These are phyloP conservation scores for Alisma plantagoaquatica DNA, from an alignment of 106 monocot genomes.

Conservation along the genomic window DNA sequence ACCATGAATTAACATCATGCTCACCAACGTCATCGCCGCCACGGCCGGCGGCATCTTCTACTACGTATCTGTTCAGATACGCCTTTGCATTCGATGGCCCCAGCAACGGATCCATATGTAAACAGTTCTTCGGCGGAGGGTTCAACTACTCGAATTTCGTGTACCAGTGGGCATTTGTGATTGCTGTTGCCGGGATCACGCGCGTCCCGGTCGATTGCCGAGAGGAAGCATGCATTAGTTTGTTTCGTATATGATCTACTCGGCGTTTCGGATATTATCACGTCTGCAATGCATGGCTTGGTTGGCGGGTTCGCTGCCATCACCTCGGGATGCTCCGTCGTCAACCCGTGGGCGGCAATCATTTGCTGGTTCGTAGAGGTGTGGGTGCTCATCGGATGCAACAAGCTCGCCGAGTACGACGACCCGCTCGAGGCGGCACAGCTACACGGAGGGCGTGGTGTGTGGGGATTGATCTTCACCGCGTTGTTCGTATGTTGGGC, in stretches of 20 bases:
- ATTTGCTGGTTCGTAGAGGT: constrained; percentile 29
- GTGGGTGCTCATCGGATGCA: constrained; percentile 28
- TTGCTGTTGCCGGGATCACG: constrained; percentile 50
- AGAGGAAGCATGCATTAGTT: constrained; percentile 40
- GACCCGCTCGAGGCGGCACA: constrained; percentile 39
- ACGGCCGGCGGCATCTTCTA: constrained; percentile 72
- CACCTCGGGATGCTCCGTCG: constrained; percentile 34
- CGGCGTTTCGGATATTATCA: constrained; percentile 31
- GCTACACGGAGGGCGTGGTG: constrained; percentile 34
- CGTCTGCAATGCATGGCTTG: constrained; percentile 38
- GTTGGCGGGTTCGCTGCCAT: constrained; percentile 40
- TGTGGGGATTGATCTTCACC: constrained; percentile 37
- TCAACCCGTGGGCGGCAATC: constrained; percentile 35
- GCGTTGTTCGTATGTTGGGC: constrained; percentile 25
- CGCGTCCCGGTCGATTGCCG: constrained; percentile 35
- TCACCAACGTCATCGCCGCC: constrained; percentile 93
- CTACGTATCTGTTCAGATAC: constrained; percentile 87
- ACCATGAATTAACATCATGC: constrained; percentile 97
- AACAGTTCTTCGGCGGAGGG: constrained; percentile 18
- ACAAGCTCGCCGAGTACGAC: constrained; percentile 29
- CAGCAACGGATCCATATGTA: constrained; percentile 49
- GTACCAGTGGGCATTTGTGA: constrained; percentile 69
- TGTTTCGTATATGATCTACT: constrained; percentile 33
- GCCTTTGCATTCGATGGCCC: constrained; percentile 44
- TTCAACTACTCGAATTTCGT: constrained; percentile 56